Base-by-base conservation (phyloP, 441 rosid species). In the Adansonia gregorii region DNA sequence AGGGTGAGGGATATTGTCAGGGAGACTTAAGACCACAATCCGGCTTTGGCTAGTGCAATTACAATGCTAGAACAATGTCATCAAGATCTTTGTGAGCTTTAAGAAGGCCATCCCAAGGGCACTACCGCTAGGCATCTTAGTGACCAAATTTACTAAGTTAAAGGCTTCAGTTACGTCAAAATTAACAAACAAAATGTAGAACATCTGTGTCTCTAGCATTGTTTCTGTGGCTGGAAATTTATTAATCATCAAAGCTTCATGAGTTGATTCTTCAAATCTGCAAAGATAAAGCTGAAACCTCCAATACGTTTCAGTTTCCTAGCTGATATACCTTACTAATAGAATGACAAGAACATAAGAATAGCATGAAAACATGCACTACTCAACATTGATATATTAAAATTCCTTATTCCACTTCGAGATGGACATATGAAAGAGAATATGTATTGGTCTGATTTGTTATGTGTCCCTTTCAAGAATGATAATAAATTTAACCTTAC, bases 61-160 rank as follows among this genome's bases (percentile, higher is more conserved):
- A 35, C 41, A 35, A 35, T 35, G 41, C 41, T 35, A 35, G 41
- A 35, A 35, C 41, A 73, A 52, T 12, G 58, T 58, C 39, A 58
- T 58, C 54, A 43, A 56, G 41, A 41, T 73, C 67, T 73, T 43
- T 6, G 51, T 31, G 76, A 72, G 76, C 76, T 72, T 72, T 17
- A 58, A 41, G 51, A 55, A 73, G 52, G 52, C 67, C 49, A 72
- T 55, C 51, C 17, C 75, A 35, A 72, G 11, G 15, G 46, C 67
- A 6, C 35, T 14, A 46, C 67, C 6, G 45, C 7, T 63, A 24
- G 12, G 27, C 66, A 60, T 60, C 66, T 15, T 15, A 10, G 12
- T 59, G 39, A 10, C 65, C 24, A 24, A 60, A 27, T 27, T 61
- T 27, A 10, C 66, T 14, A 60, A 24, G 41, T 60, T 24, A 8